phyloP scores from a whole-genome alignment of 768 basidiomycete genomes.

The Basidioascus undulatus region DNA sequence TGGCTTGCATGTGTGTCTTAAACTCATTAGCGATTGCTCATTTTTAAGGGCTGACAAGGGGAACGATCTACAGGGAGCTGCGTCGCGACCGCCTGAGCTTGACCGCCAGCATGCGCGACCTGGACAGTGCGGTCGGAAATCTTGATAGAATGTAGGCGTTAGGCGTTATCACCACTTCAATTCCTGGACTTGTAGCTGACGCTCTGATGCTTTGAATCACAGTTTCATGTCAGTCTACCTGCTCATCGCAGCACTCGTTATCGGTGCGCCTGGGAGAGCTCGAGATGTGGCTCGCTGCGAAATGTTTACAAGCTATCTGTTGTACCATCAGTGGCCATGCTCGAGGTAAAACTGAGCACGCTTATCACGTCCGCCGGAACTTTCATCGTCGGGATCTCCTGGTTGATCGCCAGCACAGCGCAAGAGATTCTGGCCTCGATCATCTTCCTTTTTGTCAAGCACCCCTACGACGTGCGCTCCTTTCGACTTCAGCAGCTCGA shows the following conservation, averaged over 20 bases:
- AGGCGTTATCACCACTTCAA: too few relatives aligned
- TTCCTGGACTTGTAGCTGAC: too few relatives aligned
- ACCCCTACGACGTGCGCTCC: conserved; percentile 66
- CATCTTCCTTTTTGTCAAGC: conserved; percentile 46
- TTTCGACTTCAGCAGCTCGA: too few relatives aligned
- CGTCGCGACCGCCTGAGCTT: conserved; percentile 68
- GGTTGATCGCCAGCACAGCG: conserved; percentile 58
- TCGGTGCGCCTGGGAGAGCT: conserved; percentile 51
- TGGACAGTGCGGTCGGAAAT: conserved; percentile 66
- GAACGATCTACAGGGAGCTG: conserved; percentile 30
- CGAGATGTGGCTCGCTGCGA: conserved; percentile 17
- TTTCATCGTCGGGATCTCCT: conserved; percentile 39
- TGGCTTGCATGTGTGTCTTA: conserved; percentile 24
- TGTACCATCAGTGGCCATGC: too few relatives aligned
- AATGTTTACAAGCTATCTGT: too few relatives aligned
- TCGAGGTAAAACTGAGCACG: too few relatives aligned
- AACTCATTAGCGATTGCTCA: conserved; percentile 11
- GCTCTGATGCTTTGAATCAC: conserved; percentile 59
- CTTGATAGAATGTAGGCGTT: too few relatives aligned
- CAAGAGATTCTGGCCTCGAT: conserved; percentile 62
- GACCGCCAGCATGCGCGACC: conserved; percentile 63
- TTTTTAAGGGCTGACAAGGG: background rate
- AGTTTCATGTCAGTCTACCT: conserved; percentile 63
- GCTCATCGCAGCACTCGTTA: conserved; percentile 44
- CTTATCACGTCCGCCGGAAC: conserved; percentile 54